Evolutionary conservation across 306 rosid genomes (phyloP), one percentile per base, ranked within the genome.

Genomic region (Quercus agrifolia): DNA sequence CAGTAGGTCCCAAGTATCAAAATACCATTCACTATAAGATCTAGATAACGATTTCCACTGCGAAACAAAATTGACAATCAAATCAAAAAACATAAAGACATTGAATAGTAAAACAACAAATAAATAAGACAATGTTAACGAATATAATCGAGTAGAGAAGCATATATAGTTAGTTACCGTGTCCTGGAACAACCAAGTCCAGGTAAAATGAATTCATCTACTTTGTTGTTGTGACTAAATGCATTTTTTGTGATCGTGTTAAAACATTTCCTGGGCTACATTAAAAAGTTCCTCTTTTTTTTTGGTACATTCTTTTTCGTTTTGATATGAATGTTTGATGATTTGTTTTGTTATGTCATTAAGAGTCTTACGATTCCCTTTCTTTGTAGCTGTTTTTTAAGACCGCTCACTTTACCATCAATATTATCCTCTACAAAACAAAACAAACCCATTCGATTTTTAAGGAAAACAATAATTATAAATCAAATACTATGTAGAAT

Each of bases 221-320:
- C 63, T 72, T 19, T 71, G 35, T 30, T 81, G 88, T 38, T 38
- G 46, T 38, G 77, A 82, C 49, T 81, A 79, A 20, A 89, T 68
- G 84, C 91, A 89, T 74, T 85, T 87, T 27, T 70, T 82, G 80
- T 89, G 92, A 49, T 89, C 90, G 44, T 87, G 92, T 83, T 77
- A 81, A 84, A 83, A 81, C 89, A 64, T 79, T 85, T 89, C 92
- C 72, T 81, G 89, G 66, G 80, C 86, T 56, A 87, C 81, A 71
- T 87, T 81, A 68, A 85, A 38, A 38, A 38, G 5, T 27, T 89
- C 88, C 77, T 85, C 85, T 76, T 89, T 83, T 23, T 23, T 25
- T 38, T 38, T 7, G 83, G 72, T 51, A 78, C 31, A 66, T 77
- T 76, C 67, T 74, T 83, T 79, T 81, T 85, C 85, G 33, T 81